Conservation (phyloP, 768 basidiomycete genomes). For the Leccinum uliginosum region DNA sequence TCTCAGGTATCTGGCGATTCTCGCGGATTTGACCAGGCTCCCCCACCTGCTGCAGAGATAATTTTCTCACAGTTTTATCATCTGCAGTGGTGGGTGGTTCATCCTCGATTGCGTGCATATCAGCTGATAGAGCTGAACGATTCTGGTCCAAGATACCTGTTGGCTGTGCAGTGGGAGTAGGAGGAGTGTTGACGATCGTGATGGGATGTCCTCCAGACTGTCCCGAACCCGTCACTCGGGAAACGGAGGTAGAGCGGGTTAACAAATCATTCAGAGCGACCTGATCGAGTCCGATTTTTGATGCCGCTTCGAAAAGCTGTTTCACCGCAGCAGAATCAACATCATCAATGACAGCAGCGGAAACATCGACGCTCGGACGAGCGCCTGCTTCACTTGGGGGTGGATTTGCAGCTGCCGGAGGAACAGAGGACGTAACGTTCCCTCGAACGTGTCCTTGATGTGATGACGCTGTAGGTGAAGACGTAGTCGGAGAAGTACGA, state of each 20-base stretch:
- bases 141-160: conserved; percentile 10
- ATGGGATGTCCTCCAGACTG: conserved; percentile 26
- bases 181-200: conserved; percentile 9
- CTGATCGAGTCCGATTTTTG: conserved; percentile 71
- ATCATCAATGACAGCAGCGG: conserved; percentile 22
- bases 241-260: conserved; percentile 65
- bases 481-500: conserved; percentile 30
- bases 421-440: conserved; percentile 26
- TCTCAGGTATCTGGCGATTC: conserved; percentile 34
- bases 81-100: conserved; percentile 29
- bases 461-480: conserved; percentile 32
- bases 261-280: conserved; percentile 66
- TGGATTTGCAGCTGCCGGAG: conserved; percentile 5
- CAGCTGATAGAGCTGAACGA: conserved; percentile 17
- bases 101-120: conserved; percentile 27
- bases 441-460: conserved; percentile 32
- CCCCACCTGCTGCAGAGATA: conserved; percentile 20
- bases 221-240: conserved; percentile 46
- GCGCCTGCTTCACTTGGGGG: conserved; percentile 12
- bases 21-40: conserved; percentile 25
- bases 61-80: conserved; percentile 27
- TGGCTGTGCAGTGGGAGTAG: conserved; percentile 21
- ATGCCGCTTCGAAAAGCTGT: conserved; percentile 74
- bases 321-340: conserved; percentile 53
- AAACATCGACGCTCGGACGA: conserved; percentile 24